A percentile compares a stretch with the other conserved stretches of the same genome.
These are phyloP conservation scores for Prunus armeniaca DNA, from an alignment of 306 rosid genomes.

Conservation along the genomic window DNA sequence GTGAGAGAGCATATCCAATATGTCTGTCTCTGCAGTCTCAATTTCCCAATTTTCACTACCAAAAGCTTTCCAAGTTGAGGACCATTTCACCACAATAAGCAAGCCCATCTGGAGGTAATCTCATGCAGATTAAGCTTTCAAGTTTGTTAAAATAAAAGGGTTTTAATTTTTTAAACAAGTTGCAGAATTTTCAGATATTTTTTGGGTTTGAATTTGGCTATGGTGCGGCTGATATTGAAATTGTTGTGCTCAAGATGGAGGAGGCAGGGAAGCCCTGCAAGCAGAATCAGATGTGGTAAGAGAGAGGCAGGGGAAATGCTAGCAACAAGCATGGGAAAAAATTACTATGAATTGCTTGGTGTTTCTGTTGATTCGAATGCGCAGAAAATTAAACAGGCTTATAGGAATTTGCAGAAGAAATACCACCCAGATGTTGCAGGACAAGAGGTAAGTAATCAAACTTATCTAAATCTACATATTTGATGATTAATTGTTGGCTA, in stretches of 20 bases:
- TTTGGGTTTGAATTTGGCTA: neutral
- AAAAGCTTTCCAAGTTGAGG: constrained; percentile 31
- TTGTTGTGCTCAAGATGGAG: constrained; percentile 33
- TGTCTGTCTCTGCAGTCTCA: constrained; percentile 35
- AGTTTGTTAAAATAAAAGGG: neutral
- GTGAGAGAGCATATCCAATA: constrained; percentile 10
- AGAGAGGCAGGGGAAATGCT: constrained; percentile 21
- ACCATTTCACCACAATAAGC: constrained; percentile 21
- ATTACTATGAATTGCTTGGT: constrained; percentile 67
- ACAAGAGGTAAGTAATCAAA: constrained; percentile 43
- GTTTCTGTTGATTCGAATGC: constrained; percentile 59
- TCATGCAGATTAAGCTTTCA: neutral
- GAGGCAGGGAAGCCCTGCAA: constrained; percentile 29
- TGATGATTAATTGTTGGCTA: neutral
- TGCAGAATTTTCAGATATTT: neutral
- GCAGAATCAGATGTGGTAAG: constrained; percentile 42
- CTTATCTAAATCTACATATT: no score
- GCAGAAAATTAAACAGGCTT: constrained; percentile 61
- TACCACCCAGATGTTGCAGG: constrained; percentile 80
- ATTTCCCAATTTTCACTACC: constrained; percentile 27
- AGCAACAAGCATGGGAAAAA: constrained; percentile 26
- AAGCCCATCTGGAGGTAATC: constrained; percentile 48
- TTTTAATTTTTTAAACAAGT: neutral
- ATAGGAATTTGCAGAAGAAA: constrained; percentile 73
- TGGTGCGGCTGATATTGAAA: neutral